Evolutionary conservation across 2,329 filamentous ascomycete species (phyloP), one percentile per base, ranked within the genome.

Genomic region (Rhinocladiella similis): DNA sequence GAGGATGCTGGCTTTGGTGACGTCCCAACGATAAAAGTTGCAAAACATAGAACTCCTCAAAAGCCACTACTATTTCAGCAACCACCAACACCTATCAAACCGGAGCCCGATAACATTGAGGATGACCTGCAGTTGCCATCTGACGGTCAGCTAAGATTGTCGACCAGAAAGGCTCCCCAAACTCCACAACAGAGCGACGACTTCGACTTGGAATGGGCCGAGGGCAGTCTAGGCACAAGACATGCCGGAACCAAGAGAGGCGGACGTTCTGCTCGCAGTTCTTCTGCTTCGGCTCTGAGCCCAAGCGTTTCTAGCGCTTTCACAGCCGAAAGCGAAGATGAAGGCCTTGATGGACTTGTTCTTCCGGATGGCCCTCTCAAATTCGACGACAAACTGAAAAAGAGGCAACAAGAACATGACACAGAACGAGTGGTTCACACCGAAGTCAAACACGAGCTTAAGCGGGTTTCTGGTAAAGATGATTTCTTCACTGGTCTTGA

Each of bases 301-400:
- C 93, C 94, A 13, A 97, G 92, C 70, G 83, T 96, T 54, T 90
- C 91, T 18, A 97, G 93, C 72, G 94, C 90, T 62, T 86, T 96
- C 65, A 96, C 91, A 1, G 83, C 85, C 9, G 94, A 97, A 75
- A 97, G 92, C 68, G 93, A 97, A 69, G 92, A 96, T 64, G 93
- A 97, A 71, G 88, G 89, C 5, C 83, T 97, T 58, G 90, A 94
- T 59, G 93, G 93, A n/a, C 80, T 99, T 13, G 79, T 96, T 18
- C 79, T 97, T 16, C 94, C 94, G 0, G 81, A 83, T 52, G 92
- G 91, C 1, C 90, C 90, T 18, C 79, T 99, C 50, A 87, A 96
- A 72, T 89, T 97, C 67, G 83, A 84, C 39, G 87, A 91, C 62
- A 86, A 91, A 50, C 77, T 97, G 41, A 86, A 88, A 66, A 86